Evolutionary conservation across 108 stramenopile genomes (phyloP), one percentile per base, ranked within the genome.

Genomic region (Nitzschia sp.): DNA sequence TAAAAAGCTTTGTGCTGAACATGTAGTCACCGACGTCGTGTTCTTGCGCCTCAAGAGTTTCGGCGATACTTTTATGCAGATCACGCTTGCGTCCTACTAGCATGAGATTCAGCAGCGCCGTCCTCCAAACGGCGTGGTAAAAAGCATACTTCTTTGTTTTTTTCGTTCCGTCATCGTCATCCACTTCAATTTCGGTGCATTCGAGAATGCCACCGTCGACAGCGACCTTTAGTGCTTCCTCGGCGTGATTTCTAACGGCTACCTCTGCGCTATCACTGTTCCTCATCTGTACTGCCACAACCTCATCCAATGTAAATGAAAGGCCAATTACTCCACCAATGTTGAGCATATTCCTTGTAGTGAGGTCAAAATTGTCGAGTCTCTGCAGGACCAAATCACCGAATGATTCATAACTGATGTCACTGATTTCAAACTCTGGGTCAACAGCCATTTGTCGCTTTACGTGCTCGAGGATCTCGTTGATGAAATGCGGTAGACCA

Each of bases 401-500:
- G 27, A 76, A 33, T 28, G 64, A 59, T 42, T 32, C 65, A 49
- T 25, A 30, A 29, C 26, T 30, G 46, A 47, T 26, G 68, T 75
- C 74, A 18, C 23, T 60, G 19, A 75, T 51, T 47, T 72, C 53
- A 47, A 70, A 29, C 9, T 70, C 42, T 18, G 36, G 34, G 21
- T 74, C 54, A 17, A 19, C 29, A 38, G 61, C 36, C 45, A 46
- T 63, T 26, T 56, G 24, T 11, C 59, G 46, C 33, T 75, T 75
- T 13, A 60, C 31, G 25, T 46, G 51, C 49, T 89, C 82, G 1
- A 90, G 54, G 36, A 82, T 69, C 58, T 87, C 85, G 46, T 62
- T 82, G 29, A 82, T 76, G 66, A 82, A 90, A 46, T 82, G 81
- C 60, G 89, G 89, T 75, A 87, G 74, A 27, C 86, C 89, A 25